Evolutionary conservation across 2,329 filamentous ascomycete genomes (phyloP).

Genomic region (Colletotrichum higginsianum): DNA sequence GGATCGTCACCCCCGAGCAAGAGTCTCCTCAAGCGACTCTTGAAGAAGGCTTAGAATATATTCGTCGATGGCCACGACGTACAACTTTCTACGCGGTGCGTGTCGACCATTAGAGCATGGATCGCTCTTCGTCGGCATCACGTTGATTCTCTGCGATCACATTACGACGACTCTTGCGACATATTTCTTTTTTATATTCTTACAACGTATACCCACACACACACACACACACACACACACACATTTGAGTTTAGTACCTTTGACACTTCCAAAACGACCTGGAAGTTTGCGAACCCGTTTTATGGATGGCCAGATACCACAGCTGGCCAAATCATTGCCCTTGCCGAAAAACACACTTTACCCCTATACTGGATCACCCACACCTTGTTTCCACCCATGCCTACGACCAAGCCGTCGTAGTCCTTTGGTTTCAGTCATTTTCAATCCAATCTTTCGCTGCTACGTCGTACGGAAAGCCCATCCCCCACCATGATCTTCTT

Average conservation of each 20-base stretch:
- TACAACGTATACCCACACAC: conserved; percentile 1
- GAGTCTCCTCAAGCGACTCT: conserved; percentile 35
- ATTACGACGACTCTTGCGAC: conserved; percentile 2
- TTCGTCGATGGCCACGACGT: neutral
- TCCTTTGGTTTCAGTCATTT: neutral
- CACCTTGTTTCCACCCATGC: neutral
- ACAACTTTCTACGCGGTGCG: neutral
- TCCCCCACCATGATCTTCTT: no score
- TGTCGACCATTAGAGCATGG: neutral
- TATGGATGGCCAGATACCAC: neutral
- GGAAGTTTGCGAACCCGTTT: neutral
- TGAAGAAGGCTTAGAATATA: conserved; percentile 30
- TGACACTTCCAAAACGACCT: neutral
- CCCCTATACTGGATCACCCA: neutral
- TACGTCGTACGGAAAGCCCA: neutral
- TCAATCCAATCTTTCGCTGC: no score
- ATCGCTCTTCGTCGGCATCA: neutral
- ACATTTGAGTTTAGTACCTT: neutral
- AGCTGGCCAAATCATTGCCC: neutral
- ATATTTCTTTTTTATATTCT: no score
- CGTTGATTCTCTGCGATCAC: neutral
- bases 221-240: neutral
- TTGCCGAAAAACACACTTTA: neutral
- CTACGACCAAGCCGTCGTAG: neutral
- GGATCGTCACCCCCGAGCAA: conserved; percentile 26